phyloP scores from a whole-genome alignment of 208 protist species.

The Crithidia mellificae region DNA sequence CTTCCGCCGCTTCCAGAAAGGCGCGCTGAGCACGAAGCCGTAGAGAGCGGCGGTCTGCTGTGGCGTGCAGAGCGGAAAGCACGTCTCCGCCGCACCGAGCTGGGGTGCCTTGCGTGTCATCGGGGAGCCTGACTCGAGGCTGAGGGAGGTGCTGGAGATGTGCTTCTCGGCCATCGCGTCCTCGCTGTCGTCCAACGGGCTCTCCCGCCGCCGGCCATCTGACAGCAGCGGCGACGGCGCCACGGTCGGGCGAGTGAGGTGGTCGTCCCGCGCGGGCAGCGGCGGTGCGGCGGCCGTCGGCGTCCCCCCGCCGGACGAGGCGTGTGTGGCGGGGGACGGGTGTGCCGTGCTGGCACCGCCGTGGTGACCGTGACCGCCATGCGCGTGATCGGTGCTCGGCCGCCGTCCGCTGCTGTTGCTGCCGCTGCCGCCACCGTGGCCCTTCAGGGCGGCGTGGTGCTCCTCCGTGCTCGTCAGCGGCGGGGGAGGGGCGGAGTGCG shows the following conservation, averaged over 20 bases:
- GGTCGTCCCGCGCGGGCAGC: not conserved
- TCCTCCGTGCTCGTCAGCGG: constrained; percentile 9
- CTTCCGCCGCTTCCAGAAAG: constrained; percentile 61
- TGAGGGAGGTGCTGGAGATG: constrained; percentile 11
- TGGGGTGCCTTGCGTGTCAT: not conserved
- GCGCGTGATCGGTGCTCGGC: not conserved
- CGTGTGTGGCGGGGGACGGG: not conserved
- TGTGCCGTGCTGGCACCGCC: not conserved
- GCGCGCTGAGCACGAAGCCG: constrained; percentile 48
- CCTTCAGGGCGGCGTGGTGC: not conserved
- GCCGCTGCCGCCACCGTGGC: not conserved
- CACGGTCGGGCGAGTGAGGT: not conserved
- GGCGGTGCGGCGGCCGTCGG: constrained; percentile 6
- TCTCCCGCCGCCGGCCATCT: not conserved
- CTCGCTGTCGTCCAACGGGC: constrained; percentile 1
- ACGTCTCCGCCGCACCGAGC: constrained; percentile 5
- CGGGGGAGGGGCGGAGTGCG: not conserved
- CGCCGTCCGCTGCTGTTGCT: too few relatives aligned
- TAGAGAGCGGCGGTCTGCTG: constrained; percentile 30
- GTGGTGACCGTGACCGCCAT: not conserved
- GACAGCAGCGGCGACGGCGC: not conserved
- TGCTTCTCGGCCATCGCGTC: not conserved
- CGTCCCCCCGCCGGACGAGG: not conserved
- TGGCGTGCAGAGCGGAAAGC: constrained; percentile 6
- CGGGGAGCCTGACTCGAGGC: not conserved